These are phyloP conservation scores for Colletotrichum melonis DNA, from an alignment of 2,329 filamentous ascomycete species.

Conservation along the genomic window DNA sequence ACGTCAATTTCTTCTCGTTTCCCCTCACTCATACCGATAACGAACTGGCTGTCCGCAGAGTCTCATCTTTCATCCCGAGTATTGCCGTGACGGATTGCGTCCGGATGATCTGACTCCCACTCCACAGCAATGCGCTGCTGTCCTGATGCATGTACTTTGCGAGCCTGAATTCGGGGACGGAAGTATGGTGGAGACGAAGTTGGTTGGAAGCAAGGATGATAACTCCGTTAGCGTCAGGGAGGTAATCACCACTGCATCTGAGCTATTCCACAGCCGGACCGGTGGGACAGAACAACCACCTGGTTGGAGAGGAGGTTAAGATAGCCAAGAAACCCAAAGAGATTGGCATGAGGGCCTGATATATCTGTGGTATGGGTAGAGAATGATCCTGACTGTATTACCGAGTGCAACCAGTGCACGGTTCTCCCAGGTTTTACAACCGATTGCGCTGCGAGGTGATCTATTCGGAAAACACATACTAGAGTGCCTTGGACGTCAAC, in stretches of 20 bases:
- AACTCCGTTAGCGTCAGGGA: not conserved
- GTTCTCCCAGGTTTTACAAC: not conserved
- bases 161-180: slow-evolving; percentile 38
- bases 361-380: no score
- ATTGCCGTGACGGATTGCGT: not conserved
- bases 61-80: slow-evolving; percentile 12
- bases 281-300: not conserved
- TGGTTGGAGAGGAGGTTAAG: not conserved
- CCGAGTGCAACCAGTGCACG: not conserved
- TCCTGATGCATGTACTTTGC: slow-evolving; percentile 29
- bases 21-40: not conserved
- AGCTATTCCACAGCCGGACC: not conserved
- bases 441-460: no score
- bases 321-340: not conserved
- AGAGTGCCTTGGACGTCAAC: no score
- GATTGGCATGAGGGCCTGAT: not conserved
- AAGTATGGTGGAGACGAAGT: slow-evolving; percentile 36
- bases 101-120: not conserved
- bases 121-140: not conserved
- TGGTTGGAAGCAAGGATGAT: slow-evolving; percentile 21
- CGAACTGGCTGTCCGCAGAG: not conserved
- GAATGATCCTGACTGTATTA: no score
- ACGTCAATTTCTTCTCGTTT: not conserved
- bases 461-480: no score
- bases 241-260: not conserved